Conservation (phyloP, 768 basidiomycete genomes). For the Suillus brevipes region DNA sequence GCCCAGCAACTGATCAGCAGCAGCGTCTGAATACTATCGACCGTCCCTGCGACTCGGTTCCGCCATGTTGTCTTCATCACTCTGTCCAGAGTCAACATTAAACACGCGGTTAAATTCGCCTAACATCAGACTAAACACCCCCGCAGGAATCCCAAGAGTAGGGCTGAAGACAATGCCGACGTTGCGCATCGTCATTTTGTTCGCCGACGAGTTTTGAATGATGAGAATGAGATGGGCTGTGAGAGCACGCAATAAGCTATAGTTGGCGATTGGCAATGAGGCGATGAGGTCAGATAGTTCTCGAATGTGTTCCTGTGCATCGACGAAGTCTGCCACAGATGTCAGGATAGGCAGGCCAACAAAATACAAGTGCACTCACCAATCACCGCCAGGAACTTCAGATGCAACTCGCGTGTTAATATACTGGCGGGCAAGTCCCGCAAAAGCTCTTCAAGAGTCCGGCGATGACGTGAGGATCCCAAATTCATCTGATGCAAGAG, state of each 20-base stretch:
- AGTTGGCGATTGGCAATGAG: conserved; percentile 87
- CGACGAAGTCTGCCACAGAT: conserved; percentile 70
- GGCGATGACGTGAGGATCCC: conserved; percentile 97
- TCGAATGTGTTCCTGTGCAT: conserved; percentile 82
- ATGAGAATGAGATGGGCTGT: conserved; percentile 94
- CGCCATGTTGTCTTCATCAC: conserved; percentile 27
- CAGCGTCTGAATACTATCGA: conserved; percentile 78
- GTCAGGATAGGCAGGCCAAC: conserved; percentile 14
- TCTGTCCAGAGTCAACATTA: conserved; percentile 60
- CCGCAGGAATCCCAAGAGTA: conserved; percentile 96
- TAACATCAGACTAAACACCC: conserved; percentile 93
- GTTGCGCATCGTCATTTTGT: conserved; percentile 99
- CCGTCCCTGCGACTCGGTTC: conserved; percentile 72
- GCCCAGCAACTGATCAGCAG: conserved; percentile 81
- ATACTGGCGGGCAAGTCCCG: conserved; percentile 93
- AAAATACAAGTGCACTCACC: conserved; percentile 53
- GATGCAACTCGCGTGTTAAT: conserved; percentile 88
- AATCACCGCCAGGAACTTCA: conserved; percentile 88
- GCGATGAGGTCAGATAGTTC: conserved; percentile 88
- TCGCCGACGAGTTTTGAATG: conserved; percentile 83
- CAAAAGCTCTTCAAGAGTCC: conserved; percentile 92
- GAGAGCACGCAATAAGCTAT: conserved; percentile 89
- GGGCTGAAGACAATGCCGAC: conserved; percentile 99
- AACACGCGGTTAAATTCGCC: conserved; percentile 93
- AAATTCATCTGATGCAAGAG: conserved; percentile 85